Percentiles rank a stretch among this genome's conserved stretches.
phyloP scores from a whole-genome alignment of 176 grass and related monocot species.

The Chrysopogon serrulatus region DNA sequence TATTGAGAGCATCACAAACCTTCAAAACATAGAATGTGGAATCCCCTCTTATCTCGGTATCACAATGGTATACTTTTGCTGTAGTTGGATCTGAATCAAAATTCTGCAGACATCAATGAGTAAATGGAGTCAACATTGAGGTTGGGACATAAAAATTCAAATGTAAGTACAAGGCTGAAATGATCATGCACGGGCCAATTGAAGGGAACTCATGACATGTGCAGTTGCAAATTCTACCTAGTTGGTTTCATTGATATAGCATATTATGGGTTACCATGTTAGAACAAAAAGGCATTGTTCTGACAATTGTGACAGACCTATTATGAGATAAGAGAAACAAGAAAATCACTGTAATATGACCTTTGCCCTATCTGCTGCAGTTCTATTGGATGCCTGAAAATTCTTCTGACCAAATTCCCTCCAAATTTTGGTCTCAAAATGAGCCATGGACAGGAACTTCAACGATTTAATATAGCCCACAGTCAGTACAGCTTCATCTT shows the following conservation, averaged over 20 bases:
- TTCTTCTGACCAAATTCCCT: constrained; percentile 18
- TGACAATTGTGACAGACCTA: background rate
- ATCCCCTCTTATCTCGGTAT: constrained; percentile 45
- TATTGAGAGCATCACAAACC: constrained; percentile 26
- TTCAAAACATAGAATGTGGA: constrained; percentile 29
- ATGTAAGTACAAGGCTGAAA: background rate
- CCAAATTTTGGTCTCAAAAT: constrained; percentile 51
- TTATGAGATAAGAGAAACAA: background rate
- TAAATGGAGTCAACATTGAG: background rate
- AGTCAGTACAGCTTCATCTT: constrained; percentile 11
- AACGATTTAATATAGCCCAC: constrained; percentile 33
- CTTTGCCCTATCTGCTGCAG: constrained; percentile 43
- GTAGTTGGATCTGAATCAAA: constrained; percentile 41
- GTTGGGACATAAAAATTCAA: background rate
- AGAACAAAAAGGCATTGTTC: background rate
- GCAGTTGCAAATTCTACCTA: background rate
- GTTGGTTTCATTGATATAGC: background rate
- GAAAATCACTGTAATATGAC: constrained; percentile 5
- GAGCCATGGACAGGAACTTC: constrained; percentile 29
- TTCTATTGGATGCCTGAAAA: constrained; percentile 9
- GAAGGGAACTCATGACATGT: background rate
- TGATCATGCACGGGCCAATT: background rate
- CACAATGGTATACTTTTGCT: constrained; percentile 55
- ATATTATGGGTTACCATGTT: background rate
- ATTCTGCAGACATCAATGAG: background rate